Evolutionary conservation across 148 eudicot genomes (phyloP), one percentile per base, ranked within the genome.

Genomic region (Persicaria tinctoria): DNA sequence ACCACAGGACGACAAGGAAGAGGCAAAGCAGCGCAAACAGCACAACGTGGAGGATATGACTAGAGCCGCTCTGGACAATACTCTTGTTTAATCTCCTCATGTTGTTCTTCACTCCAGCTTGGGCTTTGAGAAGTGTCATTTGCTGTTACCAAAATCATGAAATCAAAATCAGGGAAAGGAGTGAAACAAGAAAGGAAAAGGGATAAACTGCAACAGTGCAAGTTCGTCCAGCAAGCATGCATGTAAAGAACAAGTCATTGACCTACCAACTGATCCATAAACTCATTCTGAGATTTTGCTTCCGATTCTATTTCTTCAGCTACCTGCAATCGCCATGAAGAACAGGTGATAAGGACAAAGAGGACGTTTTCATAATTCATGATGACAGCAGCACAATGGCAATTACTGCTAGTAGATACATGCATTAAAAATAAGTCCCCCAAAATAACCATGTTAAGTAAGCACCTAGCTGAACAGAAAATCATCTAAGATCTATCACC

Each of bases 71-170:
- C 79, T 79, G 83, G 78, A 93, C 81, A 60, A 93, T 84, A 80
- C 93, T 88, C 78, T 81, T 86, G 88, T 86, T 93, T 83, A 91
- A 70, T 81, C 91, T 86, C 83, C 91, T 93, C 97, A 89, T 83
- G 85, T 93, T 91, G 87, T 88, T 91, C 79, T 93, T 89, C 82
- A 93, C 82, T 73, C 97, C 88, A 27, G 97, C 95, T 82, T 89
- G 95, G 86, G 91, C 93, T 86, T 87, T 85, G 73, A 87, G 83
- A 73, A 91, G 70, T 45, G 91, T 89, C 93, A 87, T 88, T 93
- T 91, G 97, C 97, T 93, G 95, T 73, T 54, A 7, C 50, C 78
- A 75, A 46, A 51, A 27, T 47, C 75, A 70, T 77, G 51, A 49
- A 75, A 12, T 13, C 5, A 44, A 74, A 3, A 32, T 32, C 41